phyloP scores from a whole-genome alignment of 2,329 filamentous ascomycete genomes.

The Colletotrichum sp. region DNA sequence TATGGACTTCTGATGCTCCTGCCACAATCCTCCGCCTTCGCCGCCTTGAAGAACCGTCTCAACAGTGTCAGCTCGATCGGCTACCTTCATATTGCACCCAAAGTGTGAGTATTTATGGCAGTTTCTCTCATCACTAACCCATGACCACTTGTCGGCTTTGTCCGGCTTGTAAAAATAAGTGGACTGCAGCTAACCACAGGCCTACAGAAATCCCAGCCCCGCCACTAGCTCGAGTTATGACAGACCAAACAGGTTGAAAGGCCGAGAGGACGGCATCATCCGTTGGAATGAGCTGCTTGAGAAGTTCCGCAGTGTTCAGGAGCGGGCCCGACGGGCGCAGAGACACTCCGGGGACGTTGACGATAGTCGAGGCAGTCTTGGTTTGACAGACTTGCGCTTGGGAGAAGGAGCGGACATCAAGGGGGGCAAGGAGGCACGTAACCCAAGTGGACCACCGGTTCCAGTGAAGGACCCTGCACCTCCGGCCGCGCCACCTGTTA shows the following conservation, averaged over 20 bases:
- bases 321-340: conserved; percentile 77
- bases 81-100: conserved; percentile 82
- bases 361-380: conserved; percentile 46
- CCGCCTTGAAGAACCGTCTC: conserved; percentile 91
- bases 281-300: conserved; percentile 93
- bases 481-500: conserved; percentile 46
- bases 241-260: conserved; percentile 78
- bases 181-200: conserved; percentile 25
- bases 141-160: conserved; percentile 27
- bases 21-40: conserved; percentile 97
- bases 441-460: conserved; percentile 38
- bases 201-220: conserved; percentile 39
- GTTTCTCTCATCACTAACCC: conserved; percentile 27
- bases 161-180: conserved; percentile 31
- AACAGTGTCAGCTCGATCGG: conserved; percentile 98
- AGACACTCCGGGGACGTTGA: conserved; percentile 60
- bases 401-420: conserved; percentile 45
- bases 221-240: conserved; percentile 67
- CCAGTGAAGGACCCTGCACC: conserved; percentile 55
- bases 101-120: conserved; percentile 66
- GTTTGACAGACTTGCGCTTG: conserved; percentile 45
- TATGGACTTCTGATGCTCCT: conserved; percentile 97
- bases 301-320: conserved; percentile 92
- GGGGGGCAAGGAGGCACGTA: conserved; percentile 46
- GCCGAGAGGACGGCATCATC: conserved; percentile 82